Conservation (phyloP, 495 filamentous ascomycete species). For the Xanthoparmelia taractica region DNA sequence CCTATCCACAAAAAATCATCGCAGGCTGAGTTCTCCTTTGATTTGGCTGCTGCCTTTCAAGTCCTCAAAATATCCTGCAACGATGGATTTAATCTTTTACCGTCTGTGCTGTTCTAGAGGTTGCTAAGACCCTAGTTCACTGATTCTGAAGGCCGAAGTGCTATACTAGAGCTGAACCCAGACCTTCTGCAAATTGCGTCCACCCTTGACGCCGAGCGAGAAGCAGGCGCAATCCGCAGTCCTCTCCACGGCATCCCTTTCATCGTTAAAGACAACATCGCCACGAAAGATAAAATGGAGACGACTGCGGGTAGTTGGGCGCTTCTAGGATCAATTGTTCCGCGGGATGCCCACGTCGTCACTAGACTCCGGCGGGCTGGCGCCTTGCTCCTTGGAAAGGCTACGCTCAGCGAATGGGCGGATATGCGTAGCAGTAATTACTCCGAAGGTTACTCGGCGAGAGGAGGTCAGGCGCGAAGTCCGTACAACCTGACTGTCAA, state of each 20-base stretch:
- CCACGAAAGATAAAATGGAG: slow-evolving; percentile 60
- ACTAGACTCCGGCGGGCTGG: slow-evolving; percentile 53
- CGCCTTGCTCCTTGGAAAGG: slow-evolving; percentile 61
- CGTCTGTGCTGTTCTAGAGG: not conserved
- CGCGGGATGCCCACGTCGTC: slow-evolving; percentile 58
- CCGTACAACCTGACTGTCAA: slow-evolving; percentile 64
- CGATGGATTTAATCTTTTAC: too few species aligned
- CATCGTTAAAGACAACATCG: slow-evolving; percentile 69
- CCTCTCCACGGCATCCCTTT: slow-evolving; percentile 67
- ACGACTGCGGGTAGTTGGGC: slow-evolving; percentile 54
- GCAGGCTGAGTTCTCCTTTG: too few species aligned
- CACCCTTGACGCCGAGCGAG: slow-evolving; percentile 51
- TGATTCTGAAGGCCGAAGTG: slow-evolving; percentile 28
- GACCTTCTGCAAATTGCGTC: slow-evolving; percentile 52
- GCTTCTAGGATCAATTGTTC: slow-evolving; percentile 55
- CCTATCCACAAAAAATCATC: not conserved
- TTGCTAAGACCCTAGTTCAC: not conserved
- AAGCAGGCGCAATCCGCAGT: slow-evolving; percentile 45
- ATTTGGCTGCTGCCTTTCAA: not conserved
- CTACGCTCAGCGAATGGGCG: slow-evolving; percentile 66
- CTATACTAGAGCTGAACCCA: slow-evolving; percentile 55
- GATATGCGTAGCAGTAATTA: slow-evolving; percentile 65
- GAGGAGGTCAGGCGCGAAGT: slow-evolving; percentile 58
- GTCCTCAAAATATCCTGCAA: not conserved
- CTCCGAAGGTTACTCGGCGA: slow-evolving; percentile 58